Evolutionary conservation across 108 stramenopile species (phyloP), one percentile per base, ranked within the genome.

Genomic region (Cylindrotheca fusiformis): DNA sequence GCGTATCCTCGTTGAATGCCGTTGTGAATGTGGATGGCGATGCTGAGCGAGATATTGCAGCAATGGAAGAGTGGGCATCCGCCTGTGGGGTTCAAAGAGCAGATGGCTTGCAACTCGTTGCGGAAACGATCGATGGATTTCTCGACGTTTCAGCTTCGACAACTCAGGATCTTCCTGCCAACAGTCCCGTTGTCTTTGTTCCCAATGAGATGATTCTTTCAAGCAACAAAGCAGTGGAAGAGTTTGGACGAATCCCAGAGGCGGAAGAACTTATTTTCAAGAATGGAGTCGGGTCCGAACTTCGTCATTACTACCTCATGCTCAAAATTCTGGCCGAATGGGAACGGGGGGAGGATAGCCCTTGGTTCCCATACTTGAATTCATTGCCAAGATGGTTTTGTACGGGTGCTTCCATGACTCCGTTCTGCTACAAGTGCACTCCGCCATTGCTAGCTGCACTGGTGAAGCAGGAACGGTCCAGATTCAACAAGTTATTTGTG

Each of bases 271-370:
- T 78, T 17, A 23, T 75, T 18, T 31, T 8, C 36, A 55, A 44
- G 14, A 41, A 51, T 41, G 36, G 36, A 41, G 36, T 14, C 10
- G 36, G 14, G 14, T 10, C 36, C 6, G 36, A 41, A 14, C 36
- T 41, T 6, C 36, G 32, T 19, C 62, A 71, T 26, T 85, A 79
- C 60, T 67, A 76, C 47, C 51, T 85, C 23, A 79, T 82, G 45
- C 48, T 85, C 18, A 82, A 82, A 46, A 17, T 85, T 1, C 47
- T 85, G 36, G 45, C 63, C 20, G 84, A 85, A 58, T 85, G 76
- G 51, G 78, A 81, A 50, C 25, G 17, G 17, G 78, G 75, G 18
- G 72, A 71, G 0, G 52, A 72, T 49, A 78, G 76, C 29, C 68
- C 76, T 4, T 85, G 62, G 52, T 67, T 56, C 48, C 79, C 81